Evolutionary conservation across 116 monocot species (phyloP), one percentile per base, ranked within the genome.

Genomic region (Thalassia testudinum): DNA sequence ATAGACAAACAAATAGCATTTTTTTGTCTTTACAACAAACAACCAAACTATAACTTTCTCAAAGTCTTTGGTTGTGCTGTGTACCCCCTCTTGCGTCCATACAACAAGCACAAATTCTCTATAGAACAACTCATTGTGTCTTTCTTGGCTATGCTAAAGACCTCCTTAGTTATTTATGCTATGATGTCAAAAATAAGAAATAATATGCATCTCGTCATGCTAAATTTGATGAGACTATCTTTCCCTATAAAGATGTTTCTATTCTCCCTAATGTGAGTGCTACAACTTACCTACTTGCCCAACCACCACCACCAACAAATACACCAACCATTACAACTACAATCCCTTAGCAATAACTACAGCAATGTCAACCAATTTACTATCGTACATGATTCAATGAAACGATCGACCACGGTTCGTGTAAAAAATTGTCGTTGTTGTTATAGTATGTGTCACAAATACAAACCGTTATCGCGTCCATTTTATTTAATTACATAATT

Each of bases 91-190:
- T 16, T 29, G 2, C 53, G 28, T 17, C 27, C 53, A 20, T 53
- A 53, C 53, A 26, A 53, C 25, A 6, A 12, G 2, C 24, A 53
- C 16, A 53, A 53, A 24, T 53, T 53, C 18, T n/a, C n/a, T 54
- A 34, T 12, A 2, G 34, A 0, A 27, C 54, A 5, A 17, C 7
- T 3, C 8, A 19, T 0, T 54, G 29, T 54, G 54, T 54, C 1
- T 54, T 54, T 27, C 18, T 54, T 1, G 54, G 54, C 1, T 37
- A 54, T 21, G 7, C 7, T 54, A 0, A 0, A 0, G 0, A 24
- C 0, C 34, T 34, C 19, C 28, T 8, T 12, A 30, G 34, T 17
- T 54, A 54, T 27, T 12, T 18, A 1, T 54, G 54, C 18, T 12
- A 27, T 20, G n/a, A 54, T 30, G 0, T 12, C 12, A 7, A 5